Base-by-base conservation (phyloP, 192 early-diverging fungal genomes). In the Coemansia sp. region DNA sequence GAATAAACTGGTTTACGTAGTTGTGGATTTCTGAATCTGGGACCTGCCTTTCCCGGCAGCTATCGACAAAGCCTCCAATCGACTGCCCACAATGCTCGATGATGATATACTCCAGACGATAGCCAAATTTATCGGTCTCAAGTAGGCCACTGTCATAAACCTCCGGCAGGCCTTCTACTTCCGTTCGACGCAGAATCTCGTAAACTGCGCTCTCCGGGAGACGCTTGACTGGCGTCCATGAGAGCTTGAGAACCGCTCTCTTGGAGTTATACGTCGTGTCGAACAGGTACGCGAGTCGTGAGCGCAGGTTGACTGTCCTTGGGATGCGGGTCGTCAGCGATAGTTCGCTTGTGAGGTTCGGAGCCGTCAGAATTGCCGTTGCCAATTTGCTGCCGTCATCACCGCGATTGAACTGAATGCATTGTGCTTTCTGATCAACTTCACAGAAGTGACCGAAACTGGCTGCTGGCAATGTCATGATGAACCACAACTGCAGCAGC, bases 381-480 rank as follows among this genome's bases (percentile, higher is more conserved):
- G 19, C 20, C 45, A 48, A 25, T 11, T 22, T 48, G 45, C 2
- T 13, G 25, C 9, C 14, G 20, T 8, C 8, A 25, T 48, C 23
- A 25, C 22, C 10, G 6, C 20, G 45, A 14, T 25, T 14, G 14
- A 48, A 48, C 8, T 10, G 45, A 25, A 54, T 54, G 27, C 7
- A 25, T 17, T 30, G 2, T 54, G 23, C 9, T 22, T 25, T 13
- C 7, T 20, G 22, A 13, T 48, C 36, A 28, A 61, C 34, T 11
- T 50, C 33, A 33, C 60, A 61, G 27, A 52, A 52, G 50, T 61
- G 60, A 4, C 60, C 60, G 19, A 61, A 52, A 11, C 23, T 20
- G 2, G 50, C 23, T 1, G 47, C 9, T 2, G 60, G 33, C 20
- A 61, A 31, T 6, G 60, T 28, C 11, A 61, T 22, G 19, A 61